Conservation (phyloP, 2,329 filamentous ascomycete species). For the Xylariales sp. region DNA sequence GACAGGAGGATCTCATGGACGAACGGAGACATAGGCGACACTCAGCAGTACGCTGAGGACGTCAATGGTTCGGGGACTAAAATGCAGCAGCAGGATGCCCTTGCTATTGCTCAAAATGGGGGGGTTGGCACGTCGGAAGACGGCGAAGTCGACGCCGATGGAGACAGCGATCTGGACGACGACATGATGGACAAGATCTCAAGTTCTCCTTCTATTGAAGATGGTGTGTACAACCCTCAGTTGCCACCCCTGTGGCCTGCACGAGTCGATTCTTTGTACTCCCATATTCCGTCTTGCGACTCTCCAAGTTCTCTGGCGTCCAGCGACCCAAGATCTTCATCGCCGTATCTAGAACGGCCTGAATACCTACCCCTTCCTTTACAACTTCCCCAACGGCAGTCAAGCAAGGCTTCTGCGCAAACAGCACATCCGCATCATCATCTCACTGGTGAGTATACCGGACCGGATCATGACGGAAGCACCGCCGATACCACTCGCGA, state of each 20-base stretch:
- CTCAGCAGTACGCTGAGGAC: slow-evolving; percentile 44
- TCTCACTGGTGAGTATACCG: slow-evolving; percentile 44
- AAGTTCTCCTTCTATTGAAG: slow-evolving; percentile 96
- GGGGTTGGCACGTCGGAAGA: slow-evolving; percentile 47
- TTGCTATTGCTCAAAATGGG: slow-evolving; percentile 59
- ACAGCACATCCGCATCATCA: slow-evolving; percentile 37
- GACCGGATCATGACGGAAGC: slow-evolving; percentile 15
- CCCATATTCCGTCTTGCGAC: slow-evolving; percentile 24
- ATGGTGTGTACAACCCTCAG: slow-evolving; percentile 73
- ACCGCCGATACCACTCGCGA: slow-evolving; percentile 12
- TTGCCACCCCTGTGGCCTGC: slow-evolving; percentile 37
- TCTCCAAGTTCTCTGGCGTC: slow-evolving; percentile 25
- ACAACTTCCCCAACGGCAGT: slow-evolving; percentile 20
- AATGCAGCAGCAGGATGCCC: slow-evolving; percentile 50
- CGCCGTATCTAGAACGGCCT: slow-evolving; percentile 37
- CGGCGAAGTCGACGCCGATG: slow-evolving; percentile 61
- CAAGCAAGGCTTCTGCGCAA: slow-evolving; percentile 29
- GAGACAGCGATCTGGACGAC: slow-evolving; percentile 75
- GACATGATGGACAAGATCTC: slow-evolving; percentile 99
- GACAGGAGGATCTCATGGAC: slow-evolving; percentile 56
- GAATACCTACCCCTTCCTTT: slow-evolving; percentile 24
- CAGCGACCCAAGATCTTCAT: slow-evolving; percentile 34
- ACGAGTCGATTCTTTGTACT: slow-evolving; percentile 38
- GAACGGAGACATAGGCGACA: slow-evolving; percentile 35
- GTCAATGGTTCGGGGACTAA: too few species aligned